A percentile compares a stretch with the other conserved stretches of the same genome.
Conservation (phyloP, 2,329 filamentous ascomycete species). For the Aspergillus tanneri region DNA sequence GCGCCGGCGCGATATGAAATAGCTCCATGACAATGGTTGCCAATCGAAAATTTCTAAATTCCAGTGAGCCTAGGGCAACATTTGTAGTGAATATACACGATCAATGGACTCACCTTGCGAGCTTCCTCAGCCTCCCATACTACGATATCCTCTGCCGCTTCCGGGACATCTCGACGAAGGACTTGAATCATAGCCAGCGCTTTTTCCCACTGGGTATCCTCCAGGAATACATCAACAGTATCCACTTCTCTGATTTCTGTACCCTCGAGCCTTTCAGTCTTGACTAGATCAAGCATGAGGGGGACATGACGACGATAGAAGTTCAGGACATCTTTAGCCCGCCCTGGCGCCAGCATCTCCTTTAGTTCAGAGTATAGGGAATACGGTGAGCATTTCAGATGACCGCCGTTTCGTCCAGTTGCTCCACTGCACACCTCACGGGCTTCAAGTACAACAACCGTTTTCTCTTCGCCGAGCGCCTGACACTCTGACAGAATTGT, state of each 20-base stretch:
- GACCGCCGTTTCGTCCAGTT: conserved; percentile 30
- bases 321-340: conserved; percentile 5
- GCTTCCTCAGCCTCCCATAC: conserved; percentile 11
- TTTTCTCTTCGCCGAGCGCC: neutral
- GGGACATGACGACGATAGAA: conserved; percentile 12
- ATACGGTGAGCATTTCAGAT: conserved; percentile 20
- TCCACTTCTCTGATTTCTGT: conserved; percentile 14
- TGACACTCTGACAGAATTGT: conserved; percentile 21
- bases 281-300: conserved; percentile 6
- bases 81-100: neutral
- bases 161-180: conserved; percentile 9
- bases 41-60: neutral
- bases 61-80: neutral
- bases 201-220: conserved; percentile 14
- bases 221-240: conserved; percentile 14
- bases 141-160: conserved; percentile 4
- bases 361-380: conserved; percentile 8
- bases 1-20: conserved; percentile 20
- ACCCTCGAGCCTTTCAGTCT: neutral
- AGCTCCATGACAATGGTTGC: conserved; percentile 15
- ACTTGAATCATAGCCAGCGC: conserved; percentile 11
- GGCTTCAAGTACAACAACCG: conserved; percentile 29
- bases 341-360: conserved; percentile 7
- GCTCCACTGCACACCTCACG: conserved; percentile 27
- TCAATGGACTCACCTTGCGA: conserved; percentile 18